Evolutionary conservation across 257 asterid genomes (phyloP), one percentile per base, ranked within the genome.

Genomic region (Cruciata laevipes): DNA sequence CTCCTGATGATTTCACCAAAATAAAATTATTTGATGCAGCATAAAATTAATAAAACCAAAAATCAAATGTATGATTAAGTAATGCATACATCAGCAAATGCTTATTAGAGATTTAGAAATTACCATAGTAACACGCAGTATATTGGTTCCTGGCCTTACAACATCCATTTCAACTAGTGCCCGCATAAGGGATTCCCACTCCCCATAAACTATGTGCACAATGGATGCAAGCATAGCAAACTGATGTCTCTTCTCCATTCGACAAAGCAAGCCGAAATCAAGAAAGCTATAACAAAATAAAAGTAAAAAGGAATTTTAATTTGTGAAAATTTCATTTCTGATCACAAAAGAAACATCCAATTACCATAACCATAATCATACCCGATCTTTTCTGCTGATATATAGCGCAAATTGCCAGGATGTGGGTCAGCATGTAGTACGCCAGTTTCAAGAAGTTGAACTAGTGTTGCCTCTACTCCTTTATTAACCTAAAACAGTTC

Each of bases 361-460:
- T 65, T 65, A 59, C 40, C 62, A 7, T 85, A 93, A 51, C 40
- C 65, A 7, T 85, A 93, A 51, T 35, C 65, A 7, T 85, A 93
- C 99, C 99, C 99, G 67, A 93, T 78, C 78, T 84, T 86, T 74
- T 91, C 93, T 44, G 96, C 77, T 63, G 93, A 66, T 49, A 80
- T 71, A 71, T 86, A 88, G 37, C 97, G 88, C 79, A 93, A 62
- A 78, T 93, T 93, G 77, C 99, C 99, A 66, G 97, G 95, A 78
- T 93, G 99, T 32, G 99, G 97, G 76, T 93, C 99, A 67, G 96
- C 99, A 77, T 93, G 99, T 84, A 93, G 71, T 65, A 88, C 65
- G 67, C 99, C 99, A 83, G 97, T 93, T 71, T 93, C 99, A 59
- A 93, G 95, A 77, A 93, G 96, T 84, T 93, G 99, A 76, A 93